Conservation (phyloP, 202 grass and related monocot species). For the Cymbopogon flexuosus region DNA sequence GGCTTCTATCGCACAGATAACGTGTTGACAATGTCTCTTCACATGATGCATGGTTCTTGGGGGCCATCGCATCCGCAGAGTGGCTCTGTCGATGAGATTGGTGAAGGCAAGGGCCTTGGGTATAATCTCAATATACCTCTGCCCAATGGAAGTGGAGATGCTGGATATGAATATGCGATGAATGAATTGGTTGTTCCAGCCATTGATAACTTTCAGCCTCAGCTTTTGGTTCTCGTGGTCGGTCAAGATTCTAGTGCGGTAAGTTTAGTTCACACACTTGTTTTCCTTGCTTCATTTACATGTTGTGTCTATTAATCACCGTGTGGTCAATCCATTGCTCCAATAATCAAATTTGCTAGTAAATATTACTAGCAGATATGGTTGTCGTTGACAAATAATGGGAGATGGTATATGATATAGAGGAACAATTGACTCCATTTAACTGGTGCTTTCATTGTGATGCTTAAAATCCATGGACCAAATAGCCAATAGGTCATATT, state of each 20-base stretch:
- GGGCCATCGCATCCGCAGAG: conserved; percentile 64
- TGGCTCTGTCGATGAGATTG: conserved; percentile 61
- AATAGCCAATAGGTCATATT: not conserved
- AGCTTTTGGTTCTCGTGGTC: conserved; percentile 66
- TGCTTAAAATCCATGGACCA: not conserved
- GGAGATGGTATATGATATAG: too few relatives aligned
- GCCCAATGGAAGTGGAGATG: conserved; percentile 84
- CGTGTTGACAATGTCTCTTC: conserved; percentile 74
- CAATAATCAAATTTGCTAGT: not conserved
- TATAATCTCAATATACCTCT: conserved; percentile 94
- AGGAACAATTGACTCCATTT: not conserved
- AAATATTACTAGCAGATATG: conserved; percentile 10
- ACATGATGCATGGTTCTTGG: conserved; percentile 89
- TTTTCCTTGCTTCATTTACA: not conserved
- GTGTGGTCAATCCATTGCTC: not conserved
- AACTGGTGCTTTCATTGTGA: not conserved
- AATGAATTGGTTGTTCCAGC: conserved; percentile 63
- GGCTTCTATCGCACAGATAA: conserved; percentile 60
- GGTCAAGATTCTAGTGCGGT: conserved; percentile 88
- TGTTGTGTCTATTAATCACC: not conserved
- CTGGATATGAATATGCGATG: conserved; percentile 75
- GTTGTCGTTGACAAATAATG: not conserved
- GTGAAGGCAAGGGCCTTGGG: conserved; percentile 67
- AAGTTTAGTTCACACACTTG: conserved; percentile 13
- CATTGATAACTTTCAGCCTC: conserved; percentile 57